Base-by-base conservation (phyloP, 495 filamentous ascomycete species). In the Hypoxylon cercidicola region DNA sequence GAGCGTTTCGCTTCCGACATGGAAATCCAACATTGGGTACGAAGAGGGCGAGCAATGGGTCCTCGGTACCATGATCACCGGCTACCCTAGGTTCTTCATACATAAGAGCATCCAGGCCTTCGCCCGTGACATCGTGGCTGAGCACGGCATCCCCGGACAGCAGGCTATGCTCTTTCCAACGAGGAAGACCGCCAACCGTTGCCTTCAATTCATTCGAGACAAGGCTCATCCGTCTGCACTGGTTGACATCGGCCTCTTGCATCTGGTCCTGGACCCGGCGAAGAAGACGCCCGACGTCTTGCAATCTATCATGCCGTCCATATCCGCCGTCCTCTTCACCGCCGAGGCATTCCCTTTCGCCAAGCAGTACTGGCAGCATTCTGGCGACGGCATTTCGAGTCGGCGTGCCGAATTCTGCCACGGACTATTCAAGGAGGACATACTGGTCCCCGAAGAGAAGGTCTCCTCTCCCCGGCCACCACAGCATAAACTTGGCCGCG, bases 61-160 rank as follows among this genome's bases (percentile, higher is more conserved):
- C 10, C 55, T 96, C 35, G 84, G 82, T 58, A 89, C 89, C 69
- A 91, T 99, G 91, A 82, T 87, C 62, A 96, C 90, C 19, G 95
- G 95, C 39, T 99, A 99, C 77, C 95, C 95, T n/a, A 90, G 94
- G 53, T 98, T 98, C 79, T 97, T 96, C 79, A 88, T 99, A 50
- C 91, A 98, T 74, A 88, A 87, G 67, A 85, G 80, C 66, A 97
- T 98, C 62, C 84, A 89, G 68, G 83, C 85, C 20, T 89, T 99
- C 54, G 88, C 86, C 25, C 73, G 75, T 28, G 86, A 90, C 47
- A 82, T 97, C 21, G 75, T 90, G n/a, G 76, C 79, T 23, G 83
- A 80, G 46, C 81, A 88, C 71, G 93, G 91, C 6, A 74, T 75
- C 30, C 73, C 84, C 0, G 80, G 74, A 9, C 88, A 93, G 58